phyloP scores from a whole-genome alignment of 768 basidiomycete genomes.

The Gelatoporia subvermispora region DNA sequence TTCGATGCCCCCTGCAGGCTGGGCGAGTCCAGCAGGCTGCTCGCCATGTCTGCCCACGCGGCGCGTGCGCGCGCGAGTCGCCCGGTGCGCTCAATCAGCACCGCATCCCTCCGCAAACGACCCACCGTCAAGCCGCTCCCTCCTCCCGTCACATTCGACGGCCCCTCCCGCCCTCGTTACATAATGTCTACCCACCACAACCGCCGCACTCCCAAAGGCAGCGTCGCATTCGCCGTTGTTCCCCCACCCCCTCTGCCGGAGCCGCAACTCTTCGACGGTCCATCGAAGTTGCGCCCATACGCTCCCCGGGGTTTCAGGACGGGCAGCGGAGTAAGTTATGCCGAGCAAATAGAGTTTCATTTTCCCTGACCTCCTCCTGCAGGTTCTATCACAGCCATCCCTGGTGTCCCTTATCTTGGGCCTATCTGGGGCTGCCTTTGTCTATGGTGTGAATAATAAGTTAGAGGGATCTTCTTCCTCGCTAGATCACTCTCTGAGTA shows the following conservation, averaged over 20 bases:
- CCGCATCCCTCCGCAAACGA: not conserved
- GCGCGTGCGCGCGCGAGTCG: conserved; percentile 6
- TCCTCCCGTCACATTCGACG: conserved; percentile 43
- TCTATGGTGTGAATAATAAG: not conserved
- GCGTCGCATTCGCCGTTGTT: conserved; percentile 8
- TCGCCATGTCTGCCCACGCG: conserved; percentile 8
- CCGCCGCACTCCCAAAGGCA: conserved; percentile 4
- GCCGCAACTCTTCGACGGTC: conserved; percentile 42
- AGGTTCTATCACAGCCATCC: not conserved
- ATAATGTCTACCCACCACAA: conserved; percentile 10
- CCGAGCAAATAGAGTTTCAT: too few species aligned
- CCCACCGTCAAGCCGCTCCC: conserved; percentile 29
- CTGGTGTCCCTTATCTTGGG: not conserved
- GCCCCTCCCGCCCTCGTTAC: conserved; percentile 37
- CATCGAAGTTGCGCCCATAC: conserved; percentile 31
- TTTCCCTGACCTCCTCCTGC: too few species aligned
- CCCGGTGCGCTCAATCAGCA: conserved; percentile 20
- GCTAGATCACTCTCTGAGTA: too few species aligned
- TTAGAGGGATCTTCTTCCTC: not conserved
- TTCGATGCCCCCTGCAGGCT: conserved; percentile 44
- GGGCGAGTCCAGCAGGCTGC: conserved; percentile 29
- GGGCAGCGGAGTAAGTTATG: not conserved
- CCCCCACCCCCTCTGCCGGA: conserved; percentile 26
- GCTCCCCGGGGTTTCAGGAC: not conserved
- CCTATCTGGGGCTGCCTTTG: not conserved